Evolutionary conservation across 345 rosid genomes (phyloP), one percentile per base, ranked within the genome.

Genomic region (Luvunga scandens): DNA sequence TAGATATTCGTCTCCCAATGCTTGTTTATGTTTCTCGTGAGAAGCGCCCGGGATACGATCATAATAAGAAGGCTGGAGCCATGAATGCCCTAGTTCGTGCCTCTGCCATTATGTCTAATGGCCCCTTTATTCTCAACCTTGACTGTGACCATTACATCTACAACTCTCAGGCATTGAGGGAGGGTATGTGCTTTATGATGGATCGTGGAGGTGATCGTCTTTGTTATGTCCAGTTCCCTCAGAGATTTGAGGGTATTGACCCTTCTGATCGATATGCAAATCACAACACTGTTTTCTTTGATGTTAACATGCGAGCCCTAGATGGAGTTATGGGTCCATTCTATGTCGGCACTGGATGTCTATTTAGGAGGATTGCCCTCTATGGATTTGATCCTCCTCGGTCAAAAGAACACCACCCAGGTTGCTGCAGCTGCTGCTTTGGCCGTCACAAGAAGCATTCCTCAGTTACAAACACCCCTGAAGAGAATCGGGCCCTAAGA

Each of bases 171-270:
- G 99, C 98, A 21, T 62, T 95, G 86, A 91, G 97, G 82, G 99
- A 95, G 88, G 99, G 99, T 61, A 95, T 95, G 97, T 95, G 99
- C 84, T 95, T 95, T 87, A 95, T 95, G 99, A 89, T 95, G 98
- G 99, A 95, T 77, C 83, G 99, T 83, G 99, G 99, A 34, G 99
- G 99, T 22, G 99, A 95, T 34, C 89, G 98, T 28, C 73, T 95
- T 60, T 92, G 98, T 86, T 95, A 95, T 70, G 93, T 95, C 36
- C 99, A 95, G 90, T 95, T 95, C 80, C 99, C 99, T 45, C 99
- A 95, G 83, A 85, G 99, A 84, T 95, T 95, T 71, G 99, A 95
- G 88, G 99, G 98, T 79, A 94, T 95, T 36, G 99, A 95, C 83
- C 99, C 99, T 2, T 95, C 99, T 3, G 99, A 95, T 88, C 86